Evolutionary conservation across 768 basidiomycete genomes (phyloP), one percentile per base, ranked within the genome.

Genomic region (Lepiota brunneoincarnata): DNA sequence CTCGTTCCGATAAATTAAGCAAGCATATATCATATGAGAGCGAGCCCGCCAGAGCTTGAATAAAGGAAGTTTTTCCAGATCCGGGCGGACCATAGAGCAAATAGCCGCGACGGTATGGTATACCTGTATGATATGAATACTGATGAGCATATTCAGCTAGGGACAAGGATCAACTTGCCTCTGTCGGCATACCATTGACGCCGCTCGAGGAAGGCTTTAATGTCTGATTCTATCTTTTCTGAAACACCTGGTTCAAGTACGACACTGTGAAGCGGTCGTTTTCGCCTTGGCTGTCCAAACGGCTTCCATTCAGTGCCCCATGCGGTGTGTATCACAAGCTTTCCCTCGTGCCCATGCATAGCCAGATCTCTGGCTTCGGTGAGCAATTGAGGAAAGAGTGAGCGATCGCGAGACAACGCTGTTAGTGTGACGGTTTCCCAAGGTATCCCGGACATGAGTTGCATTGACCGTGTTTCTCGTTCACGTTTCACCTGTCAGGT

Each of bases 341-440:
- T 94, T 46, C 95, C 96, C 67, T 96, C 92, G 57, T 93, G 89
- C 0, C 81, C 86, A 28, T 75, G 80, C 76, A 96, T 80, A 0
- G 93, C 95, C 37, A 95, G 75, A 63, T 91, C 86, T 48, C 92
- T 79, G n/a, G 97, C 96, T 67, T 99, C 96, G 2, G 81, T 69
- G 3, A 99, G 83, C 5, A 99, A 75, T 39, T 75, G 63, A 1
- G 92, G 81, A 67, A 99, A 98, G 18, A 98, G 73, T 2, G 67
- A 63, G 37, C 94, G 85, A 68, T 96, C 95, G 41, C 87, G 78
- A 14, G 93, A 96, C 35, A 99, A 81, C 1, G 97, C 87, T 4
- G 94, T 99, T 40, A 99, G 77, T 36, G 87, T 95, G 42, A 98
- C 86, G 0, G 96, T 98, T 71, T 99, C 97, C 94, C 96, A 99